phyloP scores from a whole-genome alignment of 495 filamentous ascomycete species.

The Penicillium desertorum region DNA sequence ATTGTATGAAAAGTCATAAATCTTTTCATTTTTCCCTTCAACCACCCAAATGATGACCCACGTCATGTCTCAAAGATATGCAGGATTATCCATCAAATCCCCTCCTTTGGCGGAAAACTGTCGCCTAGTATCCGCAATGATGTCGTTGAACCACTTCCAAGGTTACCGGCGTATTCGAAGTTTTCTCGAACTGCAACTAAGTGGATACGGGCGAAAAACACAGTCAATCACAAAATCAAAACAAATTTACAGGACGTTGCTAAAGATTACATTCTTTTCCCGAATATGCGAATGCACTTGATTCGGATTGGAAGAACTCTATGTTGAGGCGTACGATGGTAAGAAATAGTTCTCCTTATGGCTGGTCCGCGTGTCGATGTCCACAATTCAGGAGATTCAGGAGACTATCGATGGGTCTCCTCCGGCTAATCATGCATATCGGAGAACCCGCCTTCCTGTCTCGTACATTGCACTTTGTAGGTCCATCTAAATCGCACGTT shows the following conservation, averaged over 20 bases:
- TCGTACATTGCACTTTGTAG: neutral
- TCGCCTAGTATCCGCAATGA: conserved; percentile 7
- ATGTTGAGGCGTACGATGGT: neutral
- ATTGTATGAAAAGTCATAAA: conserved; percentile 2
- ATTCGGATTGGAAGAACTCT: neutral
- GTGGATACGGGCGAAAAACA: neutral
- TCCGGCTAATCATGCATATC: neutral
- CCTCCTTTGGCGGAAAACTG: neutral
- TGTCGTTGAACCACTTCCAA: conserved; percentile 10
- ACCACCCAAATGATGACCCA: conserved; percentile 1
- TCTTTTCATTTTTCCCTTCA: neutral
- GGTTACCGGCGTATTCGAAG: conserved; percentile 9
- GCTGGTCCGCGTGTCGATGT: neutral
- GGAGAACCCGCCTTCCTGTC: neutral
- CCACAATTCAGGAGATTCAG: neutral
- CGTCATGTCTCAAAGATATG: conserved; percentile 9
- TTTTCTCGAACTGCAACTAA: conserved; percentile 9
- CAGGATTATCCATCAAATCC: neutral
- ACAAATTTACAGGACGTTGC: neutral
- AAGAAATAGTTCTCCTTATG: neutral
- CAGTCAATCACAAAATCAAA: neutral
- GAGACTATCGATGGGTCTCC: neutral
- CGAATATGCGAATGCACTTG: neutral
- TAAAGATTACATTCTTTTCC: neutral
- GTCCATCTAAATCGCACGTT: neutral